Percentiles rank a stretch among this genome's conserved stretches.
These are phyloP conservation scores for Metarhizium album DNA, from an alignment of 2,329 filamentous ascomycete genomes.

Conservation along the genomic window DNA sequence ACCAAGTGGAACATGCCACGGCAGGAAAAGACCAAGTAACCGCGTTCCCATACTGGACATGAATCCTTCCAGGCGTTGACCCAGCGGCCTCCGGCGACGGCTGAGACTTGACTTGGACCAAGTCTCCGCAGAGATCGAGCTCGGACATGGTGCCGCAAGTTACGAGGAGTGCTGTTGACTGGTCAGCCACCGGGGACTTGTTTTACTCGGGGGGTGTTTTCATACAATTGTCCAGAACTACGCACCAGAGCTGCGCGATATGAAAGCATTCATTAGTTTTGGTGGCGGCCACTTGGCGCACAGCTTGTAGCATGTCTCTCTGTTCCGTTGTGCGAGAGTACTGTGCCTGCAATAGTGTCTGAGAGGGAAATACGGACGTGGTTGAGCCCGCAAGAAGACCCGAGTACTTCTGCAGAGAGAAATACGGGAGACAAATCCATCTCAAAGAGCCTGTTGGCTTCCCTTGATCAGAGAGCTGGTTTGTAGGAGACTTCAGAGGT, in stretches of 20 bases:
- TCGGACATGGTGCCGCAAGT: slow-evolving; percentile 30
- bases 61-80: slow-evolving; percentile 16
- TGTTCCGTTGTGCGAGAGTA: slow-evolving; percentile 27
- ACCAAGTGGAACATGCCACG: slow-evolving; percentile 32
- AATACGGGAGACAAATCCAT: slow-evolving; percentile 38
- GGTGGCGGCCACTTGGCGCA: slow-evolving; percentile 27
- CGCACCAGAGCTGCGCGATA: slow-evolving; percentile 36
- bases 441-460: slow-evolving; percentile 13
- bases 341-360: slow-evolving; percentile 32
- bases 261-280: slow-evolving; percentile 32
- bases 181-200: not conserved
- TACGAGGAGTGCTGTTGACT: slow-evolving; percentile 23
- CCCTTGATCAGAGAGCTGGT: slow-evolving; percentile 7
- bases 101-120: slow-evolving; percentile 19
- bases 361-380: slow-evolving; percentile 26
- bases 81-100: slow-evolving; percentile 14
- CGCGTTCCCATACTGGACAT: slow-evolving; percentile 23
- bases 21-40: slow-evolving; percentile 28
- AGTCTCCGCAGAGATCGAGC: slow-evolving; percentile 21
- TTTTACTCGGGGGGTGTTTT: not conserved
- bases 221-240: slow-evolving; percentile 34
- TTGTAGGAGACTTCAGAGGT: slow-evolving; percentile 16
- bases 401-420: slow-evolving; percentile 32
- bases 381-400: slow-evolving; percentile 23
- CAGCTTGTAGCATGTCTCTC: slow-evolving; percentile 36